A percentile compares a stretch with the other conserved stretches of the same genome.
Evolutionary conservation across 2,329 filamentous ascomycete genomes (phyloP).

Genomic region (Trichophyton equinum): DNA sequence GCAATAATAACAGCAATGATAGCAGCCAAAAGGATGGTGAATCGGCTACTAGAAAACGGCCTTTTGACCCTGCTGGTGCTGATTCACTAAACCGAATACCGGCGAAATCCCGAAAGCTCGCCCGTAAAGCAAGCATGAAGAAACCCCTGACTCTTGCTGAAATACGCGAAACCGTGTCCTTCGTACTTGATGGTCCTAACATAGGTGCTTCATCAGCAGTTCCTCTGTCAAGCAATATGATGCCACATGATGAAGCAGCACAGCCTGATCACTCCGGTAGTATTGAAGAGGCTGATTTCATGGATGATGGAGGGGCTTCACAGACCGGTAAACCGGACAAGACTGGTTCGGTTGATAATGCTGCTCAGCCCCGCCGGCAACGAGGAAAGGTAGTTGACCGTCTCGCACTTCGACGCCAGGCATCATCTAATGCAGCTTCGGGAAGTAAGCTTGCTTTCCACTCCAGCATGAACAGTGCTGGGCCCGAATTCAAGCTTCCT

Average conservation of each 20-base stretch:
- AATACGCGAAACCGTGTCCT: conserved; percentile 70
- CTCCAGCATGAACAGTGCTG: conserved; percentile 13
- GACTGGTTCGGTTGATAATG: conserved; percentile 39
- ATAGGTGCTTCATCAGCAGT: conserved; percentile 16
- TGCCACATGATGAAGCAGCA: neutral
- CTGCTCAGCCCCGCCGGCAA: conserved; percentile 28
- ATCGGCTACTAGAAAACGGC: conserved; percentile 18
- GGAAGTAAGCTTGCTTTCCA: conserved; percentile 26
- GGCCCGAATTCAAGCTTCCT: conserved; percentile 23
- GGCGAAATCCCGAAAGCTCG: conserved; percentile 50
- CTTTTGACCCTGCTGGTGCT: conserved; percentile 27
- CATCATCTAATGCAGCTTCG: conserved; percentile 32
- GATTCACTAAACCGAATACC: conserved; percentile 42
- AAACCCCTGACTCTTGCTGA: conserved; percentile 66
- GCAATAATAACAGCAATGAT: conserved; percentile 11
- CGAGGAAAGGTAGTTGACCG: conserved; percentile 34
- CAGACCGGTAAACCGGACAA: conserved; percentile 40
- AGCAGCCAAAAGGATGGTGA: neutral
- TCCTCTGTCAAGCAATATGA: neutral
- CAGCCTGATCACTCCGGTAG: neutral
- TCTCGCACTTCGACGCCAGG: conserved; percentile 32
- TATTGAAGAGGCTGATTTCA: conserved; percentile 19
- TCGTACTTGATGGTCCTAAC: conserved; percentile 57
- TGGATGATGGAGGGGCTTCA: conserved; percentile 33
- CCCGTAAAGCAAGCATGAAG: conserved; percentile 40